Evolutionary conservation across 2,329 filamentous ascomycete genomes (phyloP), one percentile per base, ranked within the genome.

Genomic region (Cytospora schulzeri): DNA sequence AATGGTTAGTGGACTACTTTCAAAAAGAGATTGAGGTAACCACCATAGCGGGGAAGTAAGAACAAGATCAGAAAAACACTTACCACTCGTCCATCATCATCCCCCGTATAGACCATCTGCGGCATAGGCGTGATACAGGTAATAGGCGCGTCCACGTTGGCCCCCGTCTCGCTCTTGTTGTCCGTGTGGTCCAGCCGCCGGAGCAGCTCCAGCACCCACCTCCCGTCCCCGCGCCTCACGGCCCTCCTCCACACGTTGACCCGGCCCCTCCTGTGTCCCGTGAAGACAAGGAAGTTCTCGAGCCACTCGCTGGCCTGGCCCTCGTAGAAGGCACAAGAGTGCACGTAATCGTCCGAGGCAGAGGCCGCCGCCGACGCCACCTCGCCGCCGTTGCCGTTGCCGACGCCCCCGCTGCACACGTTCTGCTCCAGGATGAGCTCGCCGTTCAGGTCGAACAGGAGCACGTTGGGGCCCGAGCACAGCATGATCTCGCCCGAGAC

Each of bases 271-370:
- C 86, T 83, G 74, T 98, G 95, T 0, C 95, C 95, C 0, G 94
- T 98, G 68, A 99, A 93, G 45, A 98, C 80, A 52, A 99, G 81
- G 66, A 90, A 89, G 62, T 90, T 89, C 76, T 96, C 92, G 4
- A 97, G 82, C 92, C 93, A 98, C 77, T 98, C 95, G 70, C 93
- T 95, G 2, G 89, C 90, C 0, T 88, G 85, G 0, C 94, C 94
- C 75, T 98, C 93, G 77, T 98, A 98, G 75, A 97, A 97, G 3
- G 93, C 91, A 68, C 93, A 95, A 1, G 90, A 88, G 57, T 91
- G 83, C 2, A 97, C 88, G 38, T 84, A 88, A 72, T 97, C 94
- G 28, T 94, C 91, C 12, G 83, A 80, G 2, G 41, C 38, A 33
- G 38, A 6, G 15, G 38, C 38, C 11, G 38, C 8, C 7, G 38